Percentiles rank a stretch among this genome's conserved stretches.
phyloP scores from a whole-genome alignment of 257 asterid species.

The Rauvolfia tetraphylla region DNA sequence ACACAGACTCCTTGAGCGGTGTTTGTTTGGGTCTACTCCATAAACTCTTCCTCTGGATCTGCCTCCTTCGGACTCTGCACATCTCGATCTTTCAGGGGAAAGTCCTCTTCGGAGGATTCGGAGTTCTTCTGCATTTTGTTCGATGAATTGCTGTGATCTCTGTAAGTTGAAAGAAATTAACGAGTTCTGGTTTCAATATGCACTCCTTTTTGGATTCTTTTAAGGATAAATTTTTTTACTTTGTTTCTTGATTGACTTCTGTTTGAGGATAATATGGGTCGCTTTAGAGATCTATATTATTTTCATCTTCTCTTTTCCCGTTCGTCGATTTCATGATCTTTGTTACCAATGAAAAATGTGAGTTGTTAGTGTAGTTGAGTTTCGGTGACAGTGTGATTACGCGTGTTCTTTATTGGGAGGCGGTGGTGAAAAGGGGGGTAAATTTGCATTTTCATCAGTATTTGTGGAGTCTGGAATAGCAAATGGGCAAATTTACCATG shows the following conservation, averaged over 20 bases:
- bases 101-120: not conserved
- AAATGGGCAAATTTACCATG: not conserved
- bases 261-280: not conserved
- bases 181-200: not conserved
- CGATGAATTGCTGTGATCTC: slow-evolving; percentile 1
- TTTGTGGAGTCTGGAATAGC: not conserved
- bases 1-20: not conserved
- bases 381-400: not conserved
- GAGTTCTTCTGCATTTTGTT: not conserved
- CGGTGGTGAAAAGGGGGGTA: not conserved
- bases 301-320: not conserved
- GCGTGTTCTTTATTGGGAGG: not conserved
- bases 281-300: not conserved
- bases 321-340: not conserved
- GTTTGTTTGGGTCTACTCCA: not conserved
- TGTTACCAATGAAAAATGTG: not conserved
- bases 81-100: slow-evolving; percentile 2
- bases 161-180: slow-evolving; percentile 14
- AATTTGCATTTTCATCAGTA: not conserved
- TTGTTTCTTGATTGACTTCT: not conserved
- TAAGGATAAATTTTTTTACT: not conserved
- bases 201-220: not conserved
- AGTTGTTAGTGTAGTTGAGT: no score
- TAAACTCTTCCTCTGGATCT: slow-evolving; percentile 12
- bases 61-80: not conserved